Conservation (phyloP, 2,329 filamentous ascomycete genomes). For the Monosporascus ibericus region DNA sequence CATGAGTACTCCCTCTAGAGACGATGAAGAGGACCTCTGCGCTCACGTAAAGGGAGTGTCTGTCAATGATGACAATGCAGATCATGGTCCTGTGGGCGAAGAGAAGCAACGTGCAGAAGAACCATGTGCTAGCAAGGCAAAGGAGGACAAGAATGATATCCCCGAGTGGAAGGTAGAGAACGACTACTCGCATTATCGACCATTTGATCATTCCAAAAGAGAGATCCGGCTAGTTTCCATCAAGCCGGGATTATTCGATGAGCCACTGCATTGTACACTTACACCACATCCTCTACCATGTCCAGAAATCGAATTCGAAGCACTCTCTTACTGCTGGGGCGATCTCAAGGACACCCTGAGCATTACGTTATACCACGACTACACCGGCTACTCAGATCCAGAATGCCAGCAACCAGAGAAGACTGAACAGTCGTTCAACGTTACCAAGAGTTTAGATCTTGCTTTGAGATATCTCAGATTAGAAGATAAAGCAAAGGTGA, state of each 20-base stretch:
- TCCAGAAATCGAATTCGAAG: not conserved
- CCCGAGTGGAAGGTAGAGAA: conserved; percentile 4
- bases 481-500: not conserved
- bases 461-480: conserved; percentile 1
- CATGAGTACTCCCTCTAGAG: too few species aligned
- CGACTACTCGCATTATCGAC: conserved; percentile 2
- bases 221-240: conserved; percentile 2
- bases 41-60: too few species aligned
- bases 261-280: conserved; percentile 1
- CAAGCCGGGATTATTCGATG: not conserved
- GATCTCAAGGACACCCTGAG: not conserved
- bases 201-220: conserved; percentile 1
- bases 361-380: conserved; percentile 1
- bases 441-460: not conserved
- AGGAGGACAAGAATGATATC: not conserved
- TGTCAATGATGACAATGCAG: too few species aligned
- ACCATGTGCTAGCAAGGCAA: too few species aligned
- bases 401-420: not conserved
- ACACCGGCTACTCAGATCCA: not conserved
- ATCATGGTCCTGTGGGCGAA: too few species aligned
- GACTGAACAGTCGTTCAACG: conserved; percentile 1
- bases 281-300: not conserved
- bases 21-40: too few species aligned
- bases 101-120: too few species aligned
- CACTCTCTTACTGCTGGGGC: conserved; percentile 3